Percentiles rank a stretch among this genome's conserved stretches.
Evolutionary conservation across 805 yeast species (phyloP).

Genomic region (Alloascoidea hylecoeti): DNA sequence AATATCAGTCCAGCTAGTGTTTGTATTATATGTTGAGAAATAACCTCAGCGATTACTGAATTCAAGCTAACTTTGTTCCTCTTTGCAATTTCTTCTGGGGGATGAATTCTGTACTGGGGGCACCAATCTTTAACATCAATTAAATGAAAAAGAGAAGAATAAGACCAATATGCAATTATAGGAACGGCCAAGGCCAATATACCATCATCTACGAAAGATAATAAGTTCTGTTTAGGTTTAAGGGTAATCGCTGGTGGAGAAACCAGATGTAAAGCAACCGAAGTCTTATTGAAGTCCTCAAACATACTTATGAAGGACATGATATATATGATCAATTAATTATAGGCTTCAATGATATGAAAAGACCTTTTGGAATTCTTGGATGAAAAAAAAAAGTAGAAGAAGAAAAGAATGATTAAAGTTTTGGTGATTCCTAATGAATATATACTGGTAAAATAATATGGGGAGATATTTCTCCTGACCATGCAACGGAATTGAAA

Average conservation of each 20-base stretch:
- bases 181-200: constrained; percentile 62
- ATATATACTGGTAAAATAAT: no score
- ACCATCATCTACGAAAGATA: constrained; percentile 58
- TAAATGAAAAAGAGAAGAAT: constrained; percentile 58
- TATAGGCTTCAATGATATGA: no score
- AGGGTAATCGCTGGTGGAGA: constrained; percentile 16
- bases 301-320: no score
- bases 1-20: constrained; percentile 50
- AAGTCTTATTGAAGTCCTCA: no score
- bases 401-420: no score
- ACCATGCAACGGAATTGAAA: no score
- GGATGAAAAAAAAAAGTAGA: no score
- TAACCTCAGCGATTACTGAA: constrained; percentile 71
- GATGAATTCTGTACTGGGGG: constrained; percentile 80
- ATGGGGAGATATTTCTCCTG: no score
- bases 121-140: constrained; percentile 65
- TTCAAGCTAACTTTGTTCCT: constrained; percentile 61
- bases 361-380: no score
- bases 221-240: constrained; percentile 24
- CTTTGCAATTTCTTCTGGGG: constrained; percentile 67
- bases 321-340: no score
- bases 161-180: constrained; percentile 71
- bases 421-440: no score
- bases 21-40: constrained; percentile 77
- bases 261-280: neutral